Conservation (phyloP, 495 filamentous ascomycete species). For the Aspergillus wentii region DNA sequence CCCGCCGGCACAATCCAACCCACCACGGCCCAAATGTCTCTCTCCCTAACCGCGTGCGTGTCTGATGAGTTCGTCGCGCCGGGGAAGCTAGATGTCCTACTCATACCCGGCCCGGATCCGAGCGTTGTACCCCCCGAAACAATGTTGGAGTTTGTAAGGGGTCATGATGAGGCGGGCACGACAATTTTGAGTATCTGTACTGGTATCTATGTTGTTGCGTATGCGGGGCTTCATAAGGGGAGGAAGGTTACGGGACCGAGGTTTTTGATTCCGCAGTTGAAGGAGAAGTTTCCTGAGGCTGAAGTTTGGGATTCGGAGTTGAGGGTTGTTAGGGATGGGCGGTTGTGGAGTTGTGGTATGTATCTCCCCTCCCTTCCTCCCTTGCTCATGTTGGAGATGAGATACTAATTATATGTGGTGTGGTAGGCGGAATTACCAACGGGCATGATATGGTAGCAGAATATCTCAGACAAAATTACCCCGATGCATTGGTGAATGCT, state of each 20-base stretch:
- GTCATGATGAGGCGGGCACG: slow-evolving; percentile 27
- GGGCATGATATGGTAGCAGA: slow-evolving; percentile 56
- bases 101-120: slow-evolving; percentile 50
- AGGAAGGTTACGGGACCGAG: slow-evolving; percentile 47
- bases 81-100: slow-evolving; percentile 48
- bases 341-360: slow-evolving; percentile 57
- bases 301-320: slow-evolving; percentile 36
- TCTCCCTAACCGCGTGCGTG: slow-evolving; percentile 36
- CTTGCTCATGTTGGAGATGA: no score
- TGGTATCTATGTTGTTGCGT: slow-evolving; percentile 42
- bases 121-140: slow-evolving; percentile 20
- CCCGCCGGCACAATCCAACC: slow-evolving; percentile 17
- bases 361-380: slow-evolving; percentile 4
- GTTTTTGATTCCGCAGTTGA: slow-evolving; percentile 38
- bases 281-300: slow-evolving; percentile 37
- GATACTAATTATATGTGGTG: no score
- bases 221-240: slow-evolving; percentile 46
- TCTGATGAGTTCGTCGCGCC: slow-evolving; percentile 34
- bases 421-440: slow-evolving; percentile 61
- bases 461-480: slow-evolving; percentile 47
- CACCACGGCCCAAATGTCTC: slow-evolving; percentile 27
- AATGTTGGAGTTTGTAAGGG: slow-evolving; percentile 40
- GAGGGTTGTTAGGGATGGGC: slow-evolving; percentile 52
- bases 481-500: slow-evolving; percentile 42
- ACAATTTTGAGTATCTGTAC: slow-evolving; percentile 54